Base-by-base conservation (phyloP, 2,329 filamentous ascomycete species). In the Eutypella sp. region DNA sequence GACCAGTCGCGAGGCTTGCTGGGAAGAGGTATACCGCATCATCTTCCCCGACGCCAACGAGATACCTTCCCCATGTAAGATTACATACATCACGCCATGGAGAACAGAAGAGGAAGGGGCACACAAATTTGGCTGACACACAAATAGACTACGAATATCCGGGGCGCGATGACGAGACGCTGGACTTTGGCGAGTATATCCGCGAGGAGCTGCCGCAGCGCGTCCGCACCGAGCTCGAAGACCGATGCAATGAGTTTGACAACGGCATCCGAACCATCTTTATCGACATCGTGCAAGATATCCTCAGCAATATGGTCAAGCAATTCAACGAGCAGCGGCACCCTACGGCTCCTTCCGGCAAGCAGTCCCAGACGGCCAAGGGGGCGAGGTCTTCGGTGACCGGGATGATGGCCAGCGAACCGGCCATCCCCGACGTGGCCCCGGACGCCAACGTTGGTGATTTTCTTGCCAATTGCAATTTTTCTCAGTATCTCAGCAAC, bases 61-160 rank as follows among this genome's bases (percentile, higher is more conserved):
- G 10, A 33, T 48, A 11, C 46, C 46, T 39, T 41, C 46, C 6
- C 37, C 41, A 5, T 48, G 46, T 48, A 45, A 29, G 46, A 6
- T 11, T 1, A 3, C 5, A 19, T n/a, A 8, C 19, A 5, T 3
- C n/a, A 22, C 19, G n/a, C n/a, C n/a, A n/a, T n/a, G n/a, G n/a
- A n/a, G n/a, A n/a, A n/a, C n/a, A n/a, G n/a, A n/a, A n/a, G n/a
- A n/a, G n/a, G n/a, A n/a, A 5, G 9, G 11, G 19, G 23, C 5
- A 38, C 10, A 2, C 6, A 13, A 22, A 4, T 8, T 39, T 13
- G 1, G 11, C 36, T 39, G n/a, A 39, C 19, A 6, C 11, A 10
- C 11, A n/a, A 18, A 19, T n/a, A 39, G 36, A 22, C 3, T 39
- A 39, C 20, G 36, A 39, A n/a, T 39, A 39, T n/a, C 36, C 8